Evolutionary conservation across 2,329 filamentous ascomycete genomes (phyloP).

Genomic region (Botrytis medusae): DNA sequence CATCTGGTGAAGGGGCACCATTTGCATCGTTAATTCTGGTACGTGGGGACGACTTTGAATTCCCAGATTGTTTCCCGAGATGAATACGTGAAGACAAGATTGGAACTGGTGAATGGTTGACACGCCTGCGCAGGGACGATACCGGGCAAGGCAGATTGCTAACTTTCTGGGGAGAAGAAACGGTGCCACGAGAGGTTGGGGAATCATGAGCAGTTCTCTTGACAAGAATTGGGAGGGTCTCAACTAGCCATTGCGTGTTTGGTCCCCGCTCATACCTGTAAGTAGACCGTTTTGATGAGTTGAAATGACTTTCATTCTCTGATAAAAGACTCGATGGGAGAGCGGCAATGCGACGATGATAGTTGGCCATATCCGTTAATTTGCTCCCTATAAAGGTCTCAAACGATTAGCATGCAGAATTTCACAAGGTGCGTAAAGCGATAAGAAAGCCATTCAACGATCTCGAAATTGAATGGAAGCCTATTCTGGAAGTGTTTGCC

Average conservation of each 20-base stretch:
- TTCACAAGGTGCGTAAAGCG: neutral
- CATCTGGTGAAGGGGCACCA: neutral
- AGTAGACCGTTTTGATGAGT: neutral
- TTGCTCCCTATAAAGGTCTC: neutral
- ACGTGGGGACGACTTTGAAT: neutral
- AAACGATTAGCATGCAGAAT: constrained; percentile 6
- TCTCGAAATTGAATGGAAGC: neutral
- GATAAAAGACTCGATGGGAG: neutral
- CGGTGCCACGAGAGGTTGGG: neutral
- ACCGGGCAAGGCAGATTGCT: constrained; percentile 3
- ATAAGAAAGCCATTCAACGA: neutral
- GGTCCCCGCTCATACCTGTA: neutral
- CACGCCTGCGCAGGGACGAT: neutral
- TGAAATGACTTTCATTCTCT: neutral
- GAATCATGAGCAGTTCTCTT: neutral
- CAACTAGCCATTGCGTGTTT: neutral
- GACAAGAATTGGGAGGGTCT: neutral
- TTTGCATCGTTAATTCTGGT: neutral
- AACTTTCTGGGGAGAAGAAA: neutral
- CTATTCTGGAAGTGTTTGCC: neutral
- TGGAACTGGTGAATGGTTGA: neutral
- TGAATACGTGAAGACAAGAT: too few species aligned
- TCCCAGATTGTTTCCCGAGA: neutral
- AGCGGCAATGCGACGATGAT: neutral
- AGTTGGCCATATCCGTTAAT: neutral